phyloP scores from a whole-genome alignment of 192 early-diverging fungal species.

The Linnemannia zychae region DNA sequence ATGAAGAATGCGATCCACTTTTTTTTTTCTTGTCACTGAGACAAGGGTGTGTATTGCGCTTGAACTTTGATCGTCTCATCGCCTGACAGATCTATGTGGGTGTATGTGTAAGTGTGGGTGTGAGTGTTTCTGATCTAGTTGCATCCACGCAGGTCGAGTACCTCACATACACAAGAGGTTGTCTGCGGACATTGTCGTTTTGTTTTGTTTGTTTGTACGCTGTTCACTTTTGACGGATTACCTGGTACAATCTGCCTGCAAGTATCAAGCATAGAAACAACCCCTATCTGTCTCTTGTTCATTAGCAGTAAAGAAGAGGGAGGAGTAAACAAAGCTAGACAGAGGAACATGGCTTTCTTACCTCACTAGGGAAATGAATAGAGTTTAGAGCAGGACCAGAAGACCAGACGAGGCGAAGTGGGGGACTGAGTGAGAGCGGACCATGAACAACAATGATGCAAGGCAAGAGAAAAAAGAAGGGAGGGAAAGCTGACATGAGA shows the following conservation, averaged over 20 bases:
- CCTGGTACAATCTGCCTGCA: too few species aligned
- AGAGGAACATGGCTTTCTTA: too few species aligned
- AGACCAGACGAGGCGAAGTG: background rate
- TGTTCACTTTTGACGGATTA: background rate
- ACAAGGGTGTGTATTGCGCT: background rate
- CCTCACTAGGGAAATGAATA: background rate
- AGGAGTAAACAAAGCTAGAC: too few species aligned
- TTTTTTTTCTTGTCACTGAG: too few species aligned
- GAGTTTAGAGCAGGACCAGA: background rate
- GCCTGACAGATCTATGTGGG: too few species aligned
- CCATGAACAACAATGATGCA: background rate
- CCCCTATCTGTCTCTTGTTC: background rate
- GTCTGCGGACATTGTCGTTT: background rate
- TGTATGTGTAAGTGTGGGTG: too few species aligned
- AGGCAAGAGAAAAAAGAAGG: background rate
- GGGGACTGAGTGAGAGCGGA: background rate
- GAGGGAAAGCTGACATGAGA: background rate
- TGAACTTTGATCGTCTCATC: slow-evolving; percentile 2
- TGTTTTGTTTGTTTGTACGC: background rate
- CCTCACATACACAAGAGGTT: too few species aligned
- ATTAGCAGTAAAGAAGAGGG: background rate
- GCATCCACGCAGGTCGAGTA: too few species aligned
- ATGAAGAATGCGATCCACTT: too few species aligned
- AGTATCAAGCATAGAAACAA: too few species aligned
- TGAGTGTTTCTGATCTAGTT: too few species aligned